These are phyloP conservation scores for Sclerotinia nivalis DNA, from an alignment of 2,329 filamentous ascomycete species.

Conservation along the genomic window DNA sequence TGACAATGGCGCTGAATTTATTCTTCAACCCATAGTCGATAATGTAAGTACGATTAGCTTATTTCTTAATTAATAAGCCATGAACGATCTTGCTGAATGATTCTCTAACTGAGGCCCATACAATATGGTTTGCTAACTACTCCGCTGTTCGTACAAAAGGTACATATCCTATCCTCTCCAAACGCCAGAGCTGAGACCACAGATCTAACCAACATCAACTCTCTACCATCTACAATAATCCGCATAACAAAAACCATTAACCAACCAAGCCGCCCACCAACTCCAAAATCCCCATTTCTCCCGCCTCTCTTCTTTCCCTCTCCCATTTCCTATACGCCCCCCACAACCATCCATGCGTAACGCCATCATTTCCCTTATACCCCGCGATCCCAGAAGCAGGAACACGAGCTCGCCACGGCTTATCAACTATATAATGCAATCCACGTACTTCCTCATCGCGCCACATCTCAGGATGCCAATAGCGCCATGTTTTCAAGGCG, in stretches of 20 bases:
- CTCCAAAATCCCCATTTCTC: background rate
- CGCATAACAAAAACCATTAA: background rate
- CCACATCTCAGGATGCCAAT: conserved; percentile 16
- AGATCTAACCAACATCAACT: background rate
- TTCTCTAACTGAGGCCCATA: background rate
- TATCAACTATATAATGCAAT: conserved; percentile 1
- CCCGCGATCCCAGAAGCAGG: background rate
- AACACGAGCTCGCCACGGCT: background rate
- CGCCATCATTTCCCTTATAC: background rate
- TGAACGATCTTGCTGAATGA: background rate
- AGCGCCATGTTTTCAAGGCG: background rate
- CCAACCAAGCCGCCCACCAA: background rate
- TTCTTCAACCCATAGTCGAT: background rate
- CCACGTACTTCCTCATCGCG: conserved; percentile 43
- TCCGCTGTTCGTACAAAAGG: background rate
- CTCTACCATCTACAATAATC: background rate
- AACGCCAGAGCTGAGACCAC: background rate
- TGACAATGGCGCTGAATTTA: background rate
- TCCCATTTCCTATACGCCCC: background rate
- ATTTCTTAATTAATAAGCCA: background rate
- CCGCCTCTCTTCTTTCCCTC: background rate
- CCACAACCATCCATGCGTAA: conserved; percentile 9
- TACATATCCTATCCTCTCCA: background rate
- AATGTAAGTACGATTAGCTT: background rate
- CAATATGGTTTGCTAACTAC: background rate